These are phyloP conservation scores for Plantago lanceolata DNA, from an alignment of 305 asterid genomes.

Conservation along the genomic window DNA sequence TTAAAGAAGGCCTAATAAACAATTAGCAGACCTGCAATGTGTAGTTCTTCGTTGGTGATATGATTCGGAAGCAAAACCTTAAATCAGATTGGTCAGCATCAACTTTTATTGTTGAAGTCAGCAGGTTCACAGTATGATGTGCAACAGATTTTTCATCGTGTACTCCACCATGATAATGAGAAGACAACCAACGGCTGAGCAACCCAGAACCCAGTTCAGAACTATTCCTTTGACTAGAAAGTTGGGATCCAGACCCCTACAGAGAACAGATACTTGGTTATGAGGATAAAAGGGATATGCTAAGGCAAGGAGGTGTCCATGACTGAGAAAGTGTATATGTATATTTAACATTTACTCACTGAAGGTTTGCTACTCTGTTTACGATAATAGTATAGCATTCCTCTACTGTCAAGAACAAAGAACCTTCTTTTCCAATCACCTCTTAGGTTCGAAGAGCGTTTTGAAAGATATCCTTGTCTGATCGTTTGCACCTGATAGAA, in stretches of 20 bases:
- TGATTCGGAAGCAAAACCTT: constrained; percentile 96
- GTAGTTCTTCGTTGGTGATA: constrained; percentile 96
- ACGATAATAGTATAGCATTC: constrained; percentile 98
- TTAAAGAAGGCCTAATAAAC: background rate
- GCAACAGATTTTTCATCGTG: constrained; percentile 99
- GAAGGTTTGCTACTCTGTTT: constrained; percentile 95
- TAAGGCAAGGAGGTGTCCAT: constrained; percentile 5
- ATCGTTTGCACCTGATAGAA: constrained; percentile 94
- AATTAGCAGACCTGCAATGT: constrained; percentile 75
- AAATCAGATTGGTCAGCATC: constrained; percentile 99
- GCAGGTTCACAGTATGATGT: constrained; percentile 93
- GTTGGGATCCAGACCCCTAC: constrained; percentile 87
- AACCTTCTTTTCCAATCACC: constrained; percentile 99
- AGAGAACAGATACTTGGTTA: constrained; percentile 16
- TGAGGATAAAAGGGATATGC: constrained; percentile 6
- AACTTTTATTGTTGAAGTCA: constrained; percentile 96
- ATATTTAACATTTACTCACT: constrained; percentile 50
- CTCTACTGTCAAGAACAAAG: constrained; percentile 99
- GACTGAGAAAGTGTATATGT: constrained; percentile 7
- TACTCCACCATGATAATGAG: constrained; percentile 95
- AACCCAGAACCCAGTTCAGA: constrained; percentile 97
- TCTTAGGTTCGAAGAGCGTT: constrained; percentile 90
- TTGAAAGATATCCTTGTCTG: constrained; percentile 96
- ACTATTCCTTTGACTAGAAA: constrained; percentile 88
- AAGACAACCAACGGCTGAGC: constrained; percentile 96